Conservation (phyloP, 306 rosid species). For the Dalbergia oliveri region DNA sequence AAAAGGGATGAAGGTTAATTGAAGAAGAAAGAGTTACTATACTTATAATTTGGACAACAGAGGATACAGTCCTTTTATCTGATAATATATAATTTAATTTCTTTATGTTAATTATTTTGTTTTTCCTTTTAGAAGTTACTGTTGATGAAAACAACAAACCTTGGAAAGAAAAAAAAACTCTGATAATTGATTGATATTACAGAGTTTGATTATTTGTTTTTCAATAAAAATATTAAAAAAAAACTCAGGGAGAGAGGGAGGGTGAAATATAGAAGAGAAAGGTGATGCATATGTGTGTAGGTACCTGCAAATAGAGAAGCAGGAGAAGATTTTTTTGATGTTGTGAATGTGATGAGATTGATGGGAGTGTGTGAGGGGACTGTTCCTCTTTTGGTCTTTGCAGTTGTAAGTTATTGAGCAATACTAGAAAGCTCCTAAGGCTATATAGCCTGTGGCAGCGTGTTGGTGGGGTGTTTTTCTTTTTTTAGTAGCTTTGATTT, state of each 20-base stretch:
- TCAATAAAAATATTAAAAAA: background rate
- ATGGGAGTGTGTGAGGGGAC: conserved; percentile 66
- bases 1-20: conserved; percentile 23
- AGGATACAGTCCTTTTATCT: conserved; percentile 30
- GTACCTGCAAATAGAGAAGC: conserved; percentile 66
- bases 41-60: conserved; percentile 51
- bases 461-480: conserved; percentile 20
- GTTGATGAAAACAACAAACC: conserved; percentile 54
- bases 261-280: conserved; percentile 10
- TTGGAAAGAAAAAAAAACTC: conserved; percentile 13
- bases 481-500: conserved; percentile 56
- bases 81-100: background rate
- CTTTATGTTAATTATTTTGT: conserved; percentile 10
- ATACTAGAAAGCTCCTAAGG: conserved; percentile 45
- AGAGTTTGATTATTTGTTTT: conserved; percentile 19
- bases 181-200: conserved; percentile 51
- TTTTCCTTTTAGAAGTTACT: conserved; percentile 44
- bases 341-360: conserved; percentile 70
- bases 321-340: conserved; percentile 45
- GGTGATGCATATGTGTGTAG: background rate
- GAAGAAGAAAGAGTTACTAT: conserved; percentile 31
- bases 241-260: background rate
- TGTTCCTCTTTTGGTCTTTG: conserved; percentile 48
- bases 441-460: background rate
- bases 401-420: conserved; percentile 49